Evolutionary conservation across 495 filamentous ascomycete species (phyloP).

Genomic region (Pyrenula massariospora): DNA sequence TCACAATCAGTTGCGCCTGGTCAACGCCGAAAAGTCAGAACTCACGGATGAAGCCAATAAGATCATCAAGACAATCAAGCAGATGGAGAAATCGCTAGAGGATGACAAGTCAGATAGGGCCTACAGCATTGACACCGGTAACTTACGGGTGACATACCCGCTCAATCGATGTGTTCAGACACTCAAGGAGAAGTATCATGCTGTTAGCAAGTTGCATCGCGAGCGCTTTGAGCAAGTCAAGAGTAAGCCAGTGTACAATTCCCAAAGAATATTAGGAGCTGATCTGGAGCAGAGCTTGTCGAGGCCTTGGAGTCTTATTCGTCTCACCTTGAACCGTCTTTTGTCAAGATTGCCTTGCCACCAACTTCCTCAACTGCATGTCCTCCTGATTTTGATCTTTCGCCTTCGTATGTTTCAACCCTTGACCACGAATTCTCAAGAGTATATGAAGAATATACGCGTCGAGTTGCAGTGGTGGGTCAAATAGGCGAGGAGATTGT

Average conservation of each 20-base stretch:
- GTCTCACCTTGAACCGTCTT: conserved; percentile 78
- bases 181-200: conserved; percentile 75
- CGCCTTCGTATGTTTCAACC: conserved; percentile 71
- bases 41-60: conserved; percentile 78
- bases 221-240: conserved; percentile 91
- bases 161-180: conserved; percentile 62
- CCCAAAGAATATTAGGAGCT: conserved; percentile 12
- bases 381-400: conserved; percentile 75
- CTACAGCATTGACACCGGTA: conserved; percentile 49
- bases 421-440: conserved; percentile 84
- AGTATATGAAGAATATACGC: conserved; percentile 90
- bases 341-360: conserved; percentile 70
- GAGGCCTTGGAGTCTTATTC: conserved; percentile 91
- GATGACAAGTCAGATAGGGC: conserved; percentile 53
- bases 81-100: conserved; percentile 87
- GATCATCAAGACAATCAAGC: conserved; percentile 71
- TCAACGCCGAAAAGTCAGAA: conserved; percentile 78
- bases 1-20: conserved; percentile 68
- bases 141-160: conserved; percentile 66
- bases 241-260: conserved; percentile 43
- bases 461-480: conserved; percentile 64
- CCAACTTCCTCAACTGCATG: conserved; percentile 67
- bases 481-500: conserved; percentile 73
- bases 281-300: conserved; percentile 58
- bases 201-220: conserved; percentile 66